Conservation (phyloP, 2,329 filamentous ascomycete genomes). For the Fusarium luffae region DNA sequence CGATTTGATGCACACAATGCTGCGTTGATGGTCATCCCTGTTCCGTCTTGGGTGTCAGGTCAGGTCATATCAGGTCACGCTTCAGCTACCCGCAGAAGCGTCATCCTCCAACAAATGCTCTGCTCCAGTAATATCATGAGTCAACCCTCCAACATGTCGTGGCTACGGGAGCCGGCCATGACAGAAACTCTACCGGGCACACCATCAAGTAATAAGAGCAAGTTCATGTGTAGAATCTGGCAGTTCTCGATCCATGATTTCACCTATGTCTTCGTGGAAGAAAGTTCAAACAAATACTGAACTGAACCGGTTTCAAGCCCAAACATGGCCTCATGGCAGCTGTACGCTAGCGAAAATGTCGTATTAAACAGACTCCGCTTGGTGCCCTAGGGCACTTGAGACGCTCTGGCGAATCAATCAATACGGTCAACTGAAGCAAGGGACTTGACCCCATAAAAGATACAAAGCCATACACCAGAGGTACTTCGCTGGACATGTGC, state of each 20-base stretch:
- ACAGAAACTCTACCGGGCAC: slow-evolving; percentile 20
- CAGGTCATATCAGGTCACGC: slow-evolving; percentile 48
- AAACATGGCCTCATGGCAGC: slow-evolving; percentile 34
- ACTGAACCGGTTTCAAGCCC: slow-evolving; percentile 18
- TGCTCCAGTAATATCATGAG: slow-evolving; percentile 35
- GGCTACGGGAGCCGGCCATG: slow-evolving; percentile 23
- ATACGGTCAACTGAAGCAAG: slow-evolving; percentile 23
- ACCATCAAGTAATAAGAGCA: slow-evolving; percentile 9
- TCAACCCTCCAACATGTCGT: slow-evolving; percentile 41
- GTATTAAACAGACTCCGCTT: slow-evolving; percentile 41
- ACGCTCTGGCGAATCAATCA: slow-evolving; percentile 36
- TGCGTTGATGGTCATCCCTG: slow-evolving; percentile 9
- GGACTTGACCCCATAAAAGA: slow-evolving; percentile 20
- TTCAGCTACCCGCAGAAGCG: slow-evolving; percentile 32
- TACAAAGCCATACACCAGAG: slow-evolving; percentile 21
- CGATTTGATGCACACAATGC: slow-evolving; percentile 5
- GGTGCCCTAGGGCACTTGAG: slow-evolving; percentile 16
- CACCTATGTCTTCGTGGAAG: slow-evolving; percentile 1
- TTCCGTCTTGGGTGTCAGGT: slow-evolving; percentile 35
- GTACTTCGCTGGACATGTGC: slow-evolving; percentile 29
- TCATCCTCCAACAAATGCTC: slow-evolving; percentile 34
- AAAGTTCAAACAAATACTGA: slow-evolving; percentile 16
- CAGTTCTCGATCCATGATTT: slow-evolving; percentile 10
- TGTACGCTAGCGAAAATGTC: slow-evolving; percentile 37
- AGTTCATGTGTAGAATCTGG: slow-evolving; percentile 24